These are phyloP conservation scores for Wickerhamiella siamensis DNA, from an alignment of 805 yeast genomes.

Conservation along the genomic window DNA sequence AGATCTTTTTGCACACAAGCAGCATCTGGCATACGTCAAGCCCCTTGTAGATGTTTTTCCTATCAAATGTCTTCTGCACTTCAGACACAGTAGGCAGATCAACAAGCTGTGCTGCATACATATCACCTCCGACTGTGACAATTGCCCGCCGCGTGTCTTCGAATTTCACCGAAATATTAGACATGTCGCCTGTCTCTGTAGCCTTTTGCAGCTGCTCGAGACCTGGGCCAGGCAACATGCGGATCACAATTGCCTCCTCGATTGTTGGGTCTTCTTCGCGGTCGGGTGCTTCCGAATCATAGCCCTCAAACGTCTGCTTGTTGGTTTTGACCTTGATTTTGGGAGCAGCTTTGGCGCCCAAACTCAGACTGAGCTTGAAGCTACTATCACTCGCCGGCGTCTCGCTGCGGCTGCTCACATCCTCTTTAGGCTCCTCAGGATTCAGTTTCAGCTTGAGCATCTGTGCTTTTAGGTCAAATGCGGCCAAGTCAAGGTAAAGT, in stretches of 20 bases:
- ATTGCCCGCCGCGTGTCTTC: conserved; percentile 68
- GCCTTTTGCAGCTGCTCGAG: conserved; percentile 63
- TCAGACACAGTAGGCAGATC: conserved; percentile 83
- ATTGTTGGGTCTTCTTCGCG: conserved; percentile 85
- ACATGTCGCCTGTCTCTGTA: conserved; percentile 50
- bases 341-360: conserved; percentile 22
- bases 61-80: conserved; percentile 75
- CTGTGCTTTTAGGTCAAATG: neutral
- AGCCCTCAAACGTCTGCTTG: conserved; percentile 84
- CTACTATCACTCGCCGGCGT: neutral
- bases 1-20: conserved; percentile 47
- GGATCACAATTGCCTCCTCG: conserved; percentile 70
- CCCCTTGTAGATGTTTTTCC: conserved; percentile 75
- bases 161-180: conserved; percentile 66
- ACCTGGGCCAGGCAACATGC: conserved; percentile 53
- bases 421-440: conserved; percentile 8
- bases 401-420: neutral
- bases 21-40: conserved; percentile 78
- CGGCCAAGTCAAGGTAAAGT: too few relatives aligned
- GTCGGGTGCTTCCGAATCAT: conserved; percentile 93
- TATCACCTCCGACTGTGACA: conserved; percentile 49
- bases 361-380: conserved; percentile 10
- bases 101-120: conserved; percentile 74
- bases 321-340: conserved; percentile 42
- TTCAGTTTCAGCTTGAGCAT: conserved; percentile 21